Evolutionary conservation across 139 green algal genomes (phyloP), one percentile per base, ranked within the genome.

Genomic region (Mychonastes homosphaera): DNA sequence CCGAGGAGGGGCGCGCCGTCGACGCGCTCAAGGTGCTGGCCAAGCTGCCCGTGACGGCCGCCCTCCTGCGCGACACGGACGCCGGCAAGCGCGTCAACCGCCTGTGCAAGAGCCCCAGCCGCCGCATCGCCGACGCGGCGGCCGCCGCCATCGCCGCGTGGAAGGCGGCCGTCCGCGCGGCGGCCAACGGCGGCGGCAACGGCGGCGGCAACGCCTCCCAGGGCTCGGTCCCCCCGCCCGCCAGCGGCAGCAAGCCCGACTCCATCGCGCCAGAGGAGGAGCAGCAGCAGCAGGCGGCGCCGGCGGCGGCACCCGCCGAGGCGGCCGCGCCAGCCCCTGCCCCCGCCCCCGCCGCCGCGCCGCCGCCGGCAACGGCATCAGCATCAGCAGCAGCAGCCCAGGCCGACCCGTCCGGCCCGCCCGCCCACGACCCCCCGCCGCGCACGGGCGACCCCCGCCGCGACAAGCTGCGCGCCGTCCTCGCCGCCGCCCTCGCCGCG

Each of bases 51-150:
- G 79, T 95, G 2, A 87, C 62, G 33, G 77, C 75, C 0, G 56
- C 78, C 18, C 44, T 92, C 29, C 62, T 95, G 9, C 54, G 64
- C 12, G 72, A 81, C 7, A 91, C 82, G 18, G 73, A 87, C 27
- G 86, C 78, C 2, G 87, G 86, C 36, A 92, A 90, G 53, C 73
- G 66, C 13, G 24, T 95, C 5, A 77, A 84, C 34, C 78, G 83
- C 53, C 74, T 94, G 0, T 60, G 43, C 43, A 95, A 94, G 63
- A 77, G 82, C 68, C 34, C 16, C 18, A 45, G 72, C 16, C 16
- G 34, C 12, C 48, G 45, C 2, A 55, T 94, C 4, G 49, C 78
- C 24, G 54, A 50, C 7, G 77, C 74, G 28, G 84, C 86, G 5
- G 62, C 53, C 0, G 52, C 65, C 4, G 74, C 79, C 2, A 65